phyloP scores from a whole-genome alignment of 2,329 filamentous ascomycete species.

The Alternaria consortialis region DNA sequence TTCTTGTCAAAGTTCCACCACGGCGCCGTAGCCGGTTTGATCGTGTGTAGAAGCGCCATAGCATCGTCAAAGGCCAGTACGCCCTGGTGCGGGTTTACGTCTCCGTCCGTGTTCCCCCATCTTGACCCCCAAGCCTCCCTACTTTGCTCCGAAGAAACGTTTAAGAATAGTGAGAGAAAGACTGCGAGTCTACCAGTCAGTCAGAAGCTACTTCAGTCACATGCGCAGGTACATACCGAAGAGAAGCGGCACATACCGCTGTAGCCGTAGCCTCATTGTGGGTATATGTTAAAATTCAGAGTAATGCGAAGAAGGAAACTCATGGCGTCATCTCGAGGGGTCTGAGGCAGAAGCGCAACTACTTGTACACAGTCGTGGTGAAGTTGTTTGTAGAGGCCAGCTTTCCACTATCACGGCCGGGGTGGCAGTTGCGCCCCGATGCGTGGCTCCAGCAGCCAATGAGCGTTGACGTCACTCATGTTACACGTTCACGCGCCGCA shows the following conservation, averaged over 20 bases:
- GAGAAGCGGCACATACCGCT: conserved; percentile 50
- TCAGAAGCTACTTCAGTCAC: conserved; percentile 19
- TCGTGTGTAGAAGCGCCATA: conserved; percentile 51
- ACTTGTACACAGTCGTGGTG: conserved; percentile 23
- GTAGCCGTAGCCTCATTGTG: conserved; percentile 47
- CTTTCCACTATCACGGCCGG: conserved; percentile 38
- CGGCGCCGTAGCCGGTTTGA: conserved; percentile 52
- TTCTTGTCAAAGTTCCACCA: conserved; percentile 59
- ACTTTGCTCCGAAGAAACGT: conserved; percentile 23
- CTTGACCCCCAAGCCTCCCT: conserved; percentile 28
- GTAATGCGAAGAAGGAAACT: conserved; percentile 27
- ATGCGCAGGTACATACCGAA: conserved; percentile 37
- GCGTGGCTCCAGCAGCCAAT: conserved; percentile 35
- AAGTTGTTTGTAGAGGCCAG: conserved; percentile 46
- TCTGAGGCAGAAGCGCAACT: conserved; percentile 24
- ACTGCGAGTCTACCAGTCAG: conserved; percentile 39
- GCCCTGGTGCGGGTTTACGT: conserved; percentile 28
- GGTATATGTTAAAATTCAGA: conserved; percentile 20
- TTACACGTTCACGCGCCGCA: conserved; percentile 13
- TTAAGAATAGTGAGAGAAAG: conserved; percentile 41
- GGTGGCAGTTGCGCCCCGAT: conserved; percentile 27
- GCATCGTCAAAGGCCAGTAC: conserved; percentile 51
- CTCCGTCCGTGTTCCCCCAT: conserved; percentile 30
- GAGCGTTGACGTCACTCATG: conserved; percentile 39
- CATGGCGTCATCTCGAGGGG: conserved; percentile 44